Conservation (phyloP, 1,139 yeast species). For the Magnusiomyces magnusii region DNA sequence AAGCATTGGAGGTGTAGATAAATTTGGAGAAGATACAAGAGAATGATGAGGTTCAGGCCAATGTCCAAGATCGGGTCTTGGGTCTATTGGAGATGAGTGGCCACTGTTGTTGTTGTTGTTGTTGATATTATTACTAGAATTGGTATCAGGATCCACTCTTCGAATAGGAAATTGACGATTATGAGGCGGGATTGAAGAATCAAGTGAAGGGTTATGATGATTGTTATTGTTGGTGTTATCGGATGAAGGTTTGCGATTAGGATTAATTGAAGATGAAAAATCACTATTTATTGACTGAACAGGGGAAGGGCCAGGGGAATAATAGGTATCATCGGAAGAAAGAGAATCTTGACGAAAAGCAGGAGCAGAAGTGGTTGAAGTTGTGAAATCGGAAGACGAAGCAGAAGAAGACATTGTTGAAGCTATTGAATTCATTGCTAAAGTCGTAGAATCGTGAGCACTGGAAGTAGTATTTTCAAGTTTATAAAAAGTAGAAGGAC, state of each 20-base stretch:
- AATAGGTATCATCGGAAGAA: constrained; percentile 8
- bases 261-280: not conserved
- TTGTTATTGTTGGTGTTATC: not conserved
- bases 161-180: not conserved
- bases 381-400: too few relatives aligned
- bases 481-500: constrained; percentile 24
- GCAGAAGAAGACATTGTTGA: not conserved
- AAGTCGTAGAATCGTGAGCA: not conserved
- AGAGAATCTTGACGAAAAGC: constrained; percentile 8
- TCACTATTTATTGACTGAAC: not conserved
- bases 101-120: too few relatives aligned
- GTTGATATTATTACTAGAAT: too few relatives aligned
- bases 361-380: not conserved
- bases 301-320: constrained; percentile 11
- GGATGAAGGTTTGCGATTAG: not conserved
- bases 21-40: too few relatives aligned
- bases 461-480: constrained; percentile 13
- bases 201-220: not conserved
- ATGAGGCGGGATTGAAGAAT: not conserved
- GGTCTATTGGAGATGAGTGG: not conserved
- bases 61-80: not conserved
- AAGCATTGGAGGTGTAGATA: too few relatives aligned
- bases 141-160: not conserved
- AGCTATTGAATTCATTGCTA: not conserved
- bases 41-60: not conserved